Conservation (phyloP, 768 basidiomycete genomes). For the Fomitopsis serialis region DNA sequence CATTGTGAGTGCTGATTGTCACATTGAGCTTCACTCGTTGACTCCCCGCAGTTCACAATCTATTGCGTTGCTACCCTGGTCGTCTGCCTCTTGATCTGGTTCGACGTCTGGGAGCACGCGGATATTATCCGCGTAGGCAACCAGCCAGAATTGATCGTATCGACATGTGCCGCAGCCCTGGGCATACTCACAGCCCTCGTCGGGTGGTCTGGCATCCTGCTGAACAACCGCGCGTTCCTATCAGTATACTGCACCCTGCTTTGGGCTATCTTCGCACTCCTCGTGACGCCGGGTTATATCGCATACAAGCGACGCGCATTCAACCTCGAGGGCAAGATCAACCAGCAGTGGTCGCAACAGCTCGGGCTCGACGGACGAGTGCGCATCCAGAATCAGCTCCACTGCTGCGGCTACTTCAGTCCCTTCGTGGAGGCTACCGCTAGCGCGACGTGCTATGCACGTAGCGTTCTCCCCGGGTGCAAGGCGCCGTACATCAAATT, state of each 20-base stretch:
- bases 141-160: conserved; percentile 58
- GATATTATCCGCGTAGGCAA: conserved; percentile 74
- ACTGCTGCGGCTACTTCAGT: conserved; percentile 79
- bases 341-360: conserved; percentile 65
- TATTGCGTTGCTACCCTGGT: conserved; percentile 62
- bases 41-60: conserved; percentile 38
- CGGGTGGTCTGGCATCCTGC: conserved; percentile 75
- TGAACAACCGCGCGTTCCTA: conserved; percentile 81
- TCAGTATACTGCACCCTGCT: conserved; percentile 66
- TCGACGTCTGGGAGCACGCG: conserved; percentile 63
- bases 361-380: conserved; percentile 58
- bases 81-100: conserved; percentile 69
- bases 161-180: conserved; percentile 57
- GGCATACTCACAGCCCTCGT: conserved; percentile 62
- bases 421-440: conserved; percentile 79
- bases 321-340: conserved; percentile 80
- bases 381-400: conserved; percentile 65
- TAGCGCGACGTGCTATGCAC: conserved; percentile 68
- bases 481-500: conserved; percentile 58
- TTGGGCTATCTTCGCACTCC: conserved; percentile 68
- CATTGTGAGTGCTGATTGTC: conserved; percentile 33
- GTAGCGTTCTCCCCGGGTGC: conserved; percentile 69
- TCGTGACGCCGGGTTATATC: conserved; percentile 73
- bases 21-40: background rate
- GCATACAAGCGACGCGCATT: conserved; percentile 71